A percentile compares a stretch with the other conserved stretches of the same genome.
Conservation (phyloP, 2,329 filamentous ascomycete genomes). For the Leptographium procerum region DNA sequence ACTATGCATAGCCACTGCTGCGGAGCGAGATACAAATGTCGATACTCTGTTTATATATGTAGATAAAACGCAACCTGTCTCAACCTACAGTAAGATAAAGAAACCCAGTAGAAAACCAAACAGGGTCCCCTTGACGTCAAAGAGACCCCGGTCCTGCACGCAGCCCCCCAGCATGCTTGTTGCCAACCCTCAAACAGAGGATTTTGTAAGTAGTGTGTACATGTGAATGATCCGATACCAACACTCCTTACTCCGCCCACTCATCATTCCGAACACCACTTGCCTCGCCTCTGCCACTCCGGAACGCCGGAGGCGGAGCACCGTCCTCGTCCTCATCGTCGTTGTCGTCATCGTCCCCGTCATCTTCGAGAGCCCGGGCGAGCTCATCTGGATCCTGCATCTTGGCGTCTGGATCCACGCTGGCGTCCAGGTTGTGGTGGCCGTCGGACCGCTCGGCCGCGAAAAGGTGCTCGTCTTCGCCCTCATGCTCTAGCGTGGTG, state of each 20-base stretch:
- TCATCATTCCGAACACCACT: conserved; percentile 15
- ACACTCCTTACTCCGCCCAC: conserved; percentile 10
- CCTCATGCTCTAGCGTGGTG: conserved; percentile 39
- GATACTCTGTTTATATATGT: background rate
- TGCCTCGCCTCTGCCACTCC: background rate
- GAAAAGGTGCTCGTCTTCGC: conserved; percentile 19
- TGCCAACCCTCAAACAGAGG: background rate
- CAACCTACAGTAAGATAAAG: background rate
- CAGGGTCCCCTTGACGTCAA: background rate
- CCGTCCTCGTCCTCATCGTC: conserved; percentile 45
- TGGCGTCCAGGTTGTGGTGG: conserved; percentile 32
- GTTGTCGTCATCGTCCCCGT: conserved; percentile 27
- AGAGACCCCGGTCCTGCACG: background rate
- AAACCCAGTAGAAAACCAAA: background rate
- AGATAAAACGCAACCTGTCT: background rate
- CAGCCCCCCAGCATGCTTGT: background rate
- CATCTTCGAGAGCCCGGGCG: conserved; percentile 45
- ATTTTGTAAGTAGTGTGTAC: background rate
- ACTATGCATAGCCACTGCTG: background rate
- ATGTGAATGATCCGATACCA: background rate
- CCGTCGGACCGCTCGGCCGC: conserved; percentile 21
- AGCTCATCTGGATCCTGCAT: conserved; percentile 58
- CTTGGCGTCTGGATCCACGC: conserved; percentile 49
- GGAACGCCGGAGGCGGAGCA: conserved; percentile 5
- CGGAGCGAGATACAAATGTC: background rate